Evolutionary conservation across 1,284 basidiomycete genomes (phyloP).

Genomic region (Heliocybe sulcata): DNA sequence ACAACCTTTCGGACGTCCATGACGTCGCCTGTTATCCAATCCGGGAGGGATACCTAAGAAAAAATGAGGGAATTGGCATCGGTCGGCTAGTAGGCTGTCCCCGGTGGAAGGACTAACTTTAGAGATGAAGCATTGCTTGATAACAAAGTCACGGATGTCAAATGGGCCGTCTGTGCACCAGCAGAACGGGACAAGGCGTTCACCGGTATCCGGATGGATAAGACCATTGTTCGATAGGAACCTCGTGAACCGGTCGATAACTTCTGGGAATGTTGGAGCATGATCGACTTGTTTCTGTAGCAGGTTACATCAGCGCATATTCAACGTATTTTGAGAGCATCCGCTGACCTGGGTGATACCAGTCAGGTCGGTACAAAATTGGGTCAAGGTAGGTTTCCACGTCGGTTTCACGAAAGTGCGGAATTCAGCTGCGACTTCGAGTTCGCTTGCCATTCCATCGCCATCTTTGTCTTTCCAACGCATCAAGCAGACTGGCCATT

Average conservation of each 20-base stretch:
- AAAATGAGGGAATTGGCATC: neutral
- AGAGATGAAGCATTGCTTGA: conserved; percentile 84
- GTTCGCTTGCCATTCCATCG: conserved; percentile 42
- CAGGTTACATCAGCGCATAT: neutral
- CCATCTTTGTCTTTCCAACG: conserved; percentile 67
- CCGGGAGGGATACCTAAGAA: conserved; percentile 55
- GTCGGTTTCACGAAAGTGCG: conserved; percentile 84
- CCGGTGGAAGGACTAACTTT: conserved; percentile 35
- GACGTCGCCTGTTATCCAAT: conserved; percentile 63
- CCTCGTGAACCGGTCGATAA: conserved; percentile 54
- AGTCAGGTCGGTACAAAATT: conserved; percentile 84
- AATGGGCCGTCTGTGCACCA: conserved; percentile 80
- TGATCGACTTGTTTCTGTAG: conserved; percentile 70
- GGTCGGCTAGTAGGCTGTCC: conserved; percentile 8
- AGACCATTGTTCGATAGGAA: conserved; percentile 68
- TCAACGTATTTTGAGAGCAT: neutral
- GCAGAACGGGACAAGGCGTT: conserved; percentile 53
- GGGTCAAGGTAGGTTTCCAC: conserved; percentile 76
- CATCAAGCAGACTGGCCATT: conserved; percentile 85
- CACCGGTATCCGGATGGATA: conserved; percentile 49
- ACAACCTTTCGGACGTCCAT: conserved; percentile 64
- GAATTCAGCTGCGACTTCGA: conserved; percentile 76
- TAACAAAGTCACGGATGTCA: conserved; percentile 80
- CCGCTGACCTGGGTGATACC: conserved; percentile 82
- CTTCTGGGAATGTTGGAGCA: conserved; percentile 71